Conservation (phyloP, 108 stramenopile species). For the Skeletonema grethae region DNA sequence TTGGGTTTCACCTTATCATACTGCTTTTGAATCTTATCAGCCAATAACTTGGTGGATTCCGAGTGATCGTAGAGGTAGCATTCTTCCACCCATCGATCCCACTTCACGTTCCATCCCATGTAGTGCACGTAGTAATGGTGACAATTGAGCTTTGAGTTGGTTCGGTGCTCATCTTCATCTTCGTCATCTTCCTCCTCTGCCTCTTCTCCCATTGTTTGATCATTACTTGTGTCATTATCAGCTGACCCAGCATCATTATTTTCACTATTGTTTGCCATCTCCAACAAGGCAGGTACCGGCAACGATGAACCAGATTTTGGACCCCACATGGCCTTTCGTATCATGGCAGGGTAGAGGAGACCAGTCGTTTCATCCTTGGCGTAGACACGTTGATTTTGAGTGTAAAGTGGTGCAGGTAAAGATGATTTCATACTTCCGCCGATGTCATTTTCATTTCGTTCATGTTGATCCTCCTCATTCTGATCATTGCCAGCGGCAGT, state of each 20-base stretch:
- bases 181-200: slow-evolving; percentile 26
- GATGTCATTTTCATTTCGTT: neutral
- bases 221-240: neutral
- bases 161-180: slow-evolving; percentile 11
- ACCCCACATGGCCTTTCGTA: slow-evolving; percentile 57
- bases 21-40: slow-evolving; percentile 44
- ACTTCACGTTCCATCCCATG: slow-evolving; percentile 72
- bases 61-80: slow-evolving; percentile 48
- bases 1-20: slow-evolving; percentile 39
- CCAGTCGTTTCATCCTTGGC: slow-evolving; percentile 62
- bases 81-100: slow-evolving; percentile 83
- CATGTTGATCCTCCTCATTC: neutral
- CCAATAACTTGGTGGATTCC: slow-evolving; percentile 35
- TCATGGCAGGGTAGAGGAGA: slow-evolving; percentile 59
- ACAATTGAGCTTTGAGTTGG: slow-evolving; percentile 37
- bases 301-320: slow-evolving; percentile 22
- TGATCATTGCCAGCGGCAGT: neutral
- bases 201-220: slow-evolving; percentile 11
- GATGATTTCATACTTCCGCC: neutral
- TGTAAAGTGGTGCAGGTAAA: slow-evolving; percentile 16
- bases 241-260: neutral
- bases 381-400: slow-evolving; percentile 45
- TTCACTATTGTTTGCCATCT: neutral
- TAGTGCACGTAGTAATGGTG: slow-evolving; percentile 79
- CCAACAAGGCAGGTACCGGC: neutral